Evolutionary conservation across 305 asterid genomes (phyloP), one percentile per base, ranked within the genome.

Genomic region (Fraxinus xanthoxyloides): DNA sequence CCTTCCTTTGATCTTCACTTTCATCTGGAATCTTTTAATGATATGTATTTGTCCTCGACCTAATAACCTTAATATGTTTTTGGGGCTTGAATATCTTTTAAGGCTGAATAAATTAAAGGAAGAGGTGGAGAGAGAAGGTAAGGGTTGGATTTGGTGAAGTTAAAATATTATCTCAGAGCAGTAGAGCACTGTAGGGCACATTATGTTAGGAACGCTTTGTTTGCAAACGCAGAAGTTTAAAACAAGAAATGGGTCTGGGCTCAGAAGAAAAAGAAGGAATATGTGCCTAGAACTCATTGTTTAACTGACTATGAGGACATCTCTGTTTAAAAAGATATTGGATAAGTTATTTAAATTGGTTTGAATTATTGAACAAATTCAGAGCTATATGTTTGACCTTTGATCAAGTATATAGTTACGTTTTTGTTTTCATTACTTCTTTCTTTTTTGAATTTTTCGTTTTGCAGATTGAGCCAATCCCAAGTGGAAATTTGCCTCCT

Each of bases 401-500:
- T 65, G 72, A 65, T 24, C 72, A 24, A 10, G 19, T 4, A 24
- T 24, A 65, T 65, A 26, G 34, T 26, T 10, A 24, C n/a, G 1
- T 65, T 56, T 5, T 4, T 8, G 19, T 36, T 38, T 69, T 43
- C 8, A 19, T 70, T 51, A 21, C 36, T 65, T 54, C 67, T 19
- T 72, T 34, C 2, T 73, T 40, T 82, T 63, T 46, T 48, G 69
- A 87, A 80, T 36, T 81, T 86, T 82, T 26, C 78, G 80, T 85
- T 87, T 87, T 93, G 95, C 97, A 93, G 97, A 93, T 94, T 84
- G 97, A 93, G 87, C 98, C 97, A 82, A 87, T 93, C 82, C 89
- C 89, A 85, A 93, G 97, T 92, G 97, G 97, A 82, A 94, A 93
- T 92, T 92, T 93, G 88, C 98, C 97, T 89, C 97, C 98, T 85